Base-by-base conservation (phyloP, 2,329 filamentous ascomycete genomes). In the Sclerotinia glacialis region DNA sequence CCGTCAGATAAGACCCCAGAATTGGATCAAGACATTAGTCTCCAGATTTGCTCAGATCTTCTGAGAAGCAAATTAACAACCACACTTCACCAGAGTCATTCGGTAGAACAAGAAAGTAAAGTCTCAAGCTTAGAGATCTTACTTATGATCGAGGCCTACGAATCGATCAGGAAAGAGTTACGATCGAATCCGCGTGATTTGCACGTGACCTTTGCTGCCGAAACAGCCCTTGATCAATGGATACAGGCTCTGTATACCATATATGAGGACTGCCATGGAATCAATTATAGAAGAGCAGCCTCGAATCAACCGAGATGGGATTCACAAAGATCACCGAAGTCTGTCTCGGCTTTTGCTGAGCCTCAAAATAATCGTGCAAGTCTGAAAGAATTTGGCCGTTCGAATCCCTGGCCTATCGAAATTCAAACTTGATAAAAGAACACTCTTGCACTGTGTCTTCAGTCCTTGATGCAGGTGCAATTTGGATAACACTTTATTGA, bases 121-220 rank as follows among this genome's bases (percentile, higher is more conserved):
- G 70, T 69, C 5, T 74, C 73, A 37, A 72, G 73, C 47, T 61
- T 76, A 9, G 72, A 76, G 53, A 72, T 76, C 40, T 55, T 73
- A 9, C 72, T 75, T 42, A 74, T 76, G 73, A 76, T 76, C 31
- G 74, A 76, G 65, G 69, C 74, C 1, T 76, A 76, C 53, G 74
- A 76, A 64, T 70, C 68, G 1, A 65, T 74, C 3, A 71, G 72
- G 47, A 62, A 70, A 40, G 68, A 71, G 26, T 54, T 70, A 12
- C 64, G 65, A 42, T 60, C 69, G 4, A 5, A 60, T 49, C 56
- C 67, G 34, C 47, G 63, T n/a, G 65, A 67, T 28, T 40, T 62
- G 44, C 71, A 74, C 42, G 66, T 72, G 61, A 58, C 47, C 0
- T 47, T 11, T 4, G 46, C 63, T 2, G 67, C 72, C 2, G 73